phyloP scores from a whole-genome alignment of 805 yeast species.

The Priceomyces haplophilus region DNA sequence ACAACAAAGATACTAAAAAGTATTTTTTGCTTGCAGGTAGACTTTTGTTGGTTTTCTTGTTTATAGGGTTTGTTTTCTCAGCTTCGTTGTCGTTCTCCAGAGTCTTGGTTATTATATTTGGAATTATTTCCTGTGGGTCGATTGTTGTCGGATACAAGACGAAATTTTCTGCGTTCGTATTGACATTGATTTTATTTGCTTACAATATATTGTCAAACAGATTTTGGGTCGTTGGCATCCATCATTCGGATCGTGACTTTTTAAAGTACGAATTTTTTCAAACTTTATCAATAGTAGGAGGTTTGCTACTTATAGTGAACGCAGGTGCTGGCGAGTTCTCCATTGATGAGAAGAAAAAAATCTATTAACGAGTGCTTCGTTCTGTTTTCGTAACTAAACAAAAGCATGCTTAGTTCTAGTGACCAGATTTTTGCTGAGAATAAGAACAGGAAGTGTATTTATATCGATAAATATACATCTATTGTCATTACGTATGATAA shows the following conservation, averaged over 20 bases:
- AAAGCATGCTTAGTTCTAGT: background rate
- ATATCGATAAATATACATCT: too few relatives aligned
- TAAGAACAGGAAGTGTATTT: too few relatives aligned
- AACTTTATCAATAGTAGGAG: conserved; percentile 92
- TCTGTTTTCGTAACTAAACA: background rate
- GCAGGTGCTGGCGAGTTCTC: conserved; percentile 96
- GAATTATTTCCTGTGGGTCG: conserved; percentile 66
- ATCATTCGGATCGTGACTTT: conserved; percentile 80
- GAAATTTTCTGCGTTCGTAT: conserved; percentile 72
- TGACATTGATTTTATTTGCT: conserved; percentile 65
- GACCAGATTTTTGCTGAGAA: too few relatives aligned
- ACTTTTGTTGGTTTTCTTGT: conserved; percentile 76
- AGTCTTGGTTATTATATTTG: conserved; percentile 62
- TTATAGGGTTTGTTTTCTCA: conserved; percentile 78
- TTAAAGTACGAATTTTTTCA: conserved; percentile 92
- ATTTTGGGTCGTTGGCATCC: conserved; percentile 76
- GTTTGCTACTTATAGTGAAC: conserved; percentile 81
- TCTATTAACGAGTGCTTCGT: conserved; percentile 45
- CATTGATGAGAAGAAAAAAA: conserved; percentile 92
- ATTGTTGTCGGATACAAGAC: conserved; percentile 93
- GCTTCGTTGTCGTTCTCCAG: conserved; percentile 69
- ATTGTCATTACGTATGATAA: too few relatives aligned
- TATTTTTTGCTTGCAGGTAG: conserved; percentile 87
- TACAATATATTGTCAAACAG: conserved; percentile 81
- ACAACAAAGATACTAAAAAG: conserved; percentile 70